Percentiles rank a stretch among this genome's conserved stretches.
Evolutionary conservation across 495 filamentous ascomycete species (phyloP).

Genomic region (Viridothelium virens): DNA sequence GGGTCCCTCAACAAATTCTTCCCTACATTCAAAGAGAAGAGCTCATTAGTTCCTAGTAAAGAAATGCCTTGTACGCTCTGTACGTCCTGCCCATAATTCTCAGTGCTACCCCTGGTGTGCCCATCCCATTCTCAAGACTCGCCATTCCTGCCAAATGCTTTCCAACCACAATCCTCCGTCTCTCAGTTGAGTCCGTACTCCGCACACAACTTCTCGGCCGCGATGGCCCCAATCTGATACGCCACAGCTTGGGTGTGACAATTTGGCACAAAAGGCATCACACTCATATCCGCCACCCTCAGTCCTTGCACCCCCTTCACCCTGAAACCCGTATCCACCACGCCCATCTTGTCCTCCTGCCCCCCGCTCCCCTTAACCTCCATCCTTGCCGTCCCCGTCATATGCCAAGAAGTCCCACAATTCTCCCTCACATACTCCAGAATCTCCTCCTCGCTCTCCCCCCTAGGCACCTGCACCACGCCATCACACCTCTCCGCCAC

Average conservation of each 20-base stretch:
- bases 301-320: constrained; percentile 22
- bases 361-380: constrained; percentile 10
- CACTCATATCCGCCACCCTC: constrained; percentile 26
- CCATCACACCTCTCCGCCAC: constrained; percentile 3
- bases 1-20: too few relatives aligned
- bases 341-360: constrained; percentile 13
- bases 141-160: too few relatives aligned
- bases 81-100: too few relatives aligned
- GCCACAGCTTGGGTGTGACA: constrained; percentile 16
- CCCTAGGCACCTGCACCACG: constrained; percentile 1
- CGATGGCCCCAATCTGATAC: constrained; percentile 25
- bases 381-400: constrained; percentile 27
- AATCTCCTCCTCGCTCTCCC: constrained; percentile 17
- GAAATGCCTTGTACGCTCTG: too few relatives aligned
- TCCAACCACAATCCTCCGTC: neutral
- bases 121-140: too few relatives aligned
- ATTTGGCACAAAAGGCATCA: constrained; percentile 20
- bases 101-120: too few relatives aligned
- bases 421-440: constrained; percentile 7
- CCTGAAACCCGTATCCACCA: constrained; percentile 21
- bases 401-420: constrained; percentile 20
- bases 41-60: too few relatives aligned
- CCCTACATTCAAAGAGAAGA: too few relatives aligned
- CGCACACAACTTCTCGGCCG: constrained; percentile 18
- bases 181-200: constrained; percentile 9